A percentile compares a stretch with the other conserved stretches of the same genome.
These are phyloP conservation scores for Lizanozyma gosingica DNA, from an alignment of 1,139 yeast species.

Conservation along the genomic window DNA sequence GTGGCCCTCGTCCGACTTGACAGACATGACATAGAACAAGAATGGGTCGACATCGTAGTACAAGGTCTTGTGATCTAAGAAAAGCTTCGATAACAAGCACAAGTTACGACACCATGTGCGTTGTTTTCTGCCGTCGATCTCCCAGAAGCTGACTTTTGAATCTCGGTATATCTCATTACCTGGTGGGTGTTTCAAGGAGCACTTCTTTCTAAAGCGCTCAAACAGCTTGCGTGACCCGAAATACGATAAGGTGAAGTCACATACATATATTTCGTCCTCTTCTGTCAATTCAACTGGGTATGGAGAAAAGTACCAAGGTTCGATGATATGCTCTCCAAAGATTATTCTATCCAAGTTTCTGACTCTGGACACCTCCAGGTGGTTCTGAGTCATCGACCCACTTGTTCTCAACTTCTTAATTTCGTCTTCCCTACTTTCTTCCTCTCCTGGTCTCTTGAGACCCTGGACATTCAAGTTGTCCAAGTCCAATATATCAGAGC, in stretches of 20 bases:
- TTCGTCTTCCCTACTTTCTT: constrained; percentile 79
- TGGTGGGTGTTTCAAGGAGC: constrained; percentile 89
- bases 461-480: constrained; percentile 85
- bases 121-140: constrained; percentile 92
- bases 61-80: constrained; percentile 88
- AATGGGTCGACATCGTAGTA: constrained; percentile 98
- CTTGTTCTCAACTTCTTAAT: constrained; percentile 84
- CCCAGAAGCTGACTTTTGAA: constrained; percentile 70
- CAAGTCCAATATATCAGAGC: constrained; percentile 66
- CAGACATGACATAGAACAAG: constrained; percentile 89
- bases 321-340: constrained; percentile 86
- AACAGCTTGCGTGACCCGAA: constrained; percentile 87
- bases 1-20: constrained; percentile 80
- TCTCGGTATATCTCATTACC: constrained; percentile 96
- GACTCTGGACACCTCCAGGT: constrained; percentile 85
- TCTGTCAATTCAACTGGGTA: constrained; percentile 93
- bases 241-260: constrained; percentile 84
- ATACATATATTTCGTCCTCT: constrained; percentile 79
- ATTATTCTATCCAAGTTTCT: constrained; percentile 71
- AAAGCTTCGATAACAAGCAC: constrained; percentile 78
- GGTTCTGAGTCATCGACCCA: constrained; percentile 93
- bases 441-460: constrained; percentile 54
- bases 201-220: constrained; percentile 80
- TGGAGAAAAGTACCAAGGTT: constrained; percentile 98
- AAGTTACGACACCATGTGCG: constrained; percentile 95